Evolutionary conservation across 108 stramenopile genomes (phyloP), one percentile per base, ranked within the genome.

Genomic region (Nitzschia sp.): DNA sequence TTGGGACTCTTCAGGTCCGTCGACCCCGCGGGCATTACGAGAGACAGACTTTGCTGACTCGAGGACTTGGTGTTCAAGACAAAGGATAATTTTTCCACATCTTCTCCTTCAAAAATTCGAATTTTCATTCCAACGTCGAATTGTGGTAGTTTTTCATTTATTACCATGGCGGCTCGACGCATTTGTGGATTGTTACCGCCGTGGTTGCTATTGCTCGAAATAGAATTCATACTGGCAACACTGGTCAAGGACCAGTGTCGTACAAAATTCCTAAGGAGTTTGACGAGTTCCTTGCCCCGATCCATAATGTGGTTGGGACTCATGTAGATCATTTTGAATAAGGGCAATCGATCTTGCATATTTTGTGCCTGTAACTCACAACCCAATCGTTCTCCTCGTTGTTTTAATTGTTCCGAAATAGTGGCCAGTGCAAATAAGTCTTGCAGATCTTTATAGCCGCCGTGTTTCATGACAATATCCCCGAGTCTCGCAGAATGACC

Each of bases 391-490:
- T 65, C 31, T 0, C 81, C 82, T 54, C 89, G 57, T 18, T 59
- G 55, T 11, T 59, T 27, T 32, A 90, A 47, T 74, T 93, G 82
- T 60, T 82, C n/a, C 8, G 73, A 75, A 58, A 93, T 88, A n/a
- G 74, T 87, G 25, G 78, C 82, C 38, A 93, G 57, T 25, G 89
- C 86, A 27, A 85, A 84, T 9, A 85, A 55, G 60, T 93, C 92
- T 6, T 77, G 45, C 30, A 79, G 48, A 71, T 93, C 92, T 59
- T 89, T 89, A 68, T 78, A 71, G 9, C 87, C 89, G 0, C 87
- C 92, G 64, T 93, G 92, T 59, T 93, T 93, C 89, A 93, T 89
- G 0, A 93, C 92, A 36, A 93, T 47, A 33, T 75, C 60, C 3
- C 89, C 89, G 29, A 85, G 59, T 54, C 76, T 48, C 17, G 86